Evolutionary conservation across 2,329 filamentous ascomycete genomes (phyloP), one percentile per base, ranked within the genome.

Genomic region (Cordyceps javanica): DNA sequence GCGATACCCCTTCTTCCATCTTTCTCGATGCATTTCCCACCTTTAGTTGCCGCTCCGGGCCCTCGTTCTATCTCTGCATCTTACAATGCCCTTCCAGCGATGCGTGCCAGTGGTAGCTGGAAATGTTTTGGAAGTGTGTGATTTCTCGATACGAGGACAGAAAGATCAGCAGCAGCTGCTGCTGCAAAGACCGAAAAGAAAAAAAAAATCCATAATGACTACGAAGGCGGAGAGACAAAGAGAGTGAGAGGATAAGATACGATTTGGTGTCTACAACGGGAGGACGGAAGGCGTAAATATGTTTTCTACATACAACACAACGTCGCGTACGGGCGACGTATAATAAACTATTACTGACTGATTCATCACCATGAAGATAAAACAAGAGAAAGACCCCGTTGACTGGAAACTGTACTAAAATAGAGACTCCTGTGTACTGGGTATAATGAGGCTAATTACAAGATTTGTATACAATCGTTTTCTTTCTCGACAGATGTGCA

Each of bases 1-100:
- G 19, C 44, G 54, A 56, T 49, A 56, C 44, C 54, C 45, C 21
- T n/a, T 39, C 36, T n/a, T 41, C 19, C 51, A 26, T 19, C 38
- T 16, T 34, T 25, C 9, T 56, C 28, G 32, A n/a, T 41, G 34
- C 53, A 39, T 30, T 55, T 23, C 5, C n/a, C 9, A 14, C 14
- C n/a, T 13, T 32, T 30, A 5, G 19, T 16, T 21, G n/a, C 25
- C 38, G 13, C 16, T 44, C 5, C n/a, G n/a, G n/a, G n/a, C 28
- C 8, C 16, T 21, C 9, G 32, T 26, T 36, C 16, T 41, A 39
- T 39, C 21, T 51, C 21, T 38, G 23, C 48, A 16, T 51, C 14
- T n/a, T 25, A 14, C 34, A 38, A 38, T 38, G 4, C 26, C 30
- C 48, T 21, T n/a, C 23, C 44, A 13, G 44, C 44, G 16, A 30